phyloP scores from a whole-genome alignment of 1,284 basidiomycete species.

The Malassezia slooffiae region DNA sequence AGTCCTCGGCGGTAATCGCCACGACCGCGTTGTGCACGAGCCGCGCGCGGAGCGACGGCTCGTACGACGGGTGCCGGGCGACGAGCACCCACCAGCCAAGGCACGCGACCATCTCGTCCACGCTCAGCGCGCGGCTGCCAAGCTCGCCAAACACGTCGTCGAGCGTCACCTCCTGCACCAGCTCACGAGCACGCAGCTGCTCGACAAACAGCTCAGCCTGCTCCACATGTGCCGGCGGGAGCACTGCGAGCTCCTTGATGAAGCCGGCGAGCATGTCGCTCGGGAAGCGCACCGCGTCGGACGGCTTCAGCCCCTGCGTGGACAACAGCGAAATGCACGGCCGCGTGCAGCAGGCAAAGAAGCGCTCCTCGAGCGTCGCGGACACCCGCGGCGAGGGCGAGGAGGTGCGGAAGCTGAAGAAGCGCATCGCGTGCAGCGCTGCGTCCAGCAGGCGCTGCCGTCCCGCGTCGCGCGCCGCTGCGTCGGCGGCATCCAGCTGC shows the following conservation, averaged over 20 bases:
- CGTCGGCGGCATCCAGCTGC: slow-evolving; percentile 51
- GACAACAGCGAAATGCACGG: slow-evolving; percentile 65
- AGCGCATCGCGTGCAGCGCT: slow-evolving; percentile 67
- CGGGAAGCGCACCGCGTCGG: slow-evolving; percentile 64
- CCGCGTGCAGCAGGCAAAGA: slow-evolving; percentile 58
- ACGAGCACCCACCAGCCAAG: slow-evolving; percentile 78
- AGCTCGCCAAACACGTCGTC: slow-evolving; percentile 77
- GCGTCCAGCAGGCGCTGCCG: slow-evolving; percentile 46
- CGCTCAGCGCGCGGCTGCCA: slow-evolving; percentile 58
- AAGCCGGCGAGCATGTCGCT: slow-evolving; percentile 66
- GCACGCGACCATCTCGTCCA: slow-evolving; percentile 68
- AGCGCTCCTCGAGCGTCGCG: slow-evolving; percentile 63
- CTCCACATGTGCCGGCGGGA: slow-evolving; percentile 59
- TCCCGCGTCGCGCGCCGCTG: slow-evolving; percentile 52
- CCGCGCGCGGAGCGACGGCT: slow-evolving; percentile 29
- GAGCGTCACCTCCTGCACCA: slow-evolving; percentile 74
- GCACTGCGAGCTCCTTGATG: slow-evolving; percentile 65
- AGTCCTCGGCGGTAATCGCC: slow-evolving; percentile 16
- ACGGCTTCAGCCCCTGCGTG: slow-evolving; percentile 62
- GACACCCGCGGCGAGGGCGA: slow-evolving; percentile 78
- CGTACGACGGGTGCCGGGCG: slow-evolving; percentile 48
- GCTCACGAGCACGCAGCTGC: slow-evolving; percentile 57
- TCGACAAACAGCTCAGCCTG: slow-evolving; percentile 60
- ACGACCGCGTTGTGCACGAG: slow-evolving; percentile 39
- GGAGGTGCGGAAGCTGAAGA: slow-evolving; percentile 53